Percentiles rank a stretch among this genome's conserved stretches.
phyloP scores from a whole-genome alignment of 2,329 filamentous ascomycete species.

The Escovopsis sp. region DNA sequence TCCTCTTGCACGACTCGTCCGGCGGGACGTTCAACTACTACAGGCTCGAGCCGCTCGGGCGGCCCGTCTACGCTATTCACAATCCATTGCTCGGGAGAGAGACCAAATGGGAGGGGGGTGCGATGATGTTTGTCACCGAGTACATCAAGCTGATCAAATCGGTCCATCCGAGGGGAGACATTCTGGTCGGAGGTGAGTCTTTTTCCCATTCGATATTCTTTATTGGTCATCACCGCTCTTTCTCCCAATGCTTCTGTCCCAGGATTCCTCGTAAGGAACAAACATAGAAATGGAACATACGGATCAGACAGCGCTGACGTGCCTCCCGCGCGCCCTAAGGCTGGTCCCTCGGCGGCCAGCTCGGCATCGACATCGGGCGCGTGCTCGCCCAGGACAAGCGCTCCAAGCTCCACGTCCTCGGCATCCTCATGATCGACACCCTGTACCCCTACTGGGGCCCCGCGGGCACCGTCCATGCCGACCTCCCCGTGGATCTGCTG shows the following conservation, averaged over 20 bases:
- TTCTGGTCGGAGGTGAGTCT: slow-evolving; percentile 1
- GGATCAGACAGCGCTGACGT: too few species aligned
- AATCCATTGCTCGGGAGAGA: neutral
- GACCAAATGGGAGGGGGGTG: neutral
- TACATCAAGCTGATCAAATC: slow-evolving; percentile 1
- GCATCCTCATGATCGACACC: slow-evolving; percentile 1
- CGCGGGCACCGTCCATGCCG: neutral
- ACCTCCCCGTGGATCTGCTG: neutral
- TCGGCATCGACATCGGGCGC: neutral
- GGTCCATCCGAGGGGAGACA: neutral
- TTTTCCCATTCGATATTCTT: neutral
- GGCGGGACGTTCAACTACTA: neutral
- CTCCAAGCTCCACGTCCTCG: neutral
- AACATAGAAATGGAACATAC: too few species aligned
- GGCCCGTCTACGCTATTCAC: neutral
- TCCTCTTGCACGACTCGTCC: slow-evolving; percentile 1
- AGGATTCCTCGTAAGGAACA: neutral
- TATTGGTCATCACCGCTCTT: too few species aligned
- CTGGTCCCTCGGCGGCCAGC: neutral
- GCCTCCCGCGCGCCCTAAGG: neutral
- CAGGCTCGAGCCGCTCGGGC: neutral
- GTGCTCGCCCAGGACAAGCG: neutral
- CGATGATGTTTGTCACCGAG: neutral
- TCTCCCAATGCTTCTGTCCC: neutral
- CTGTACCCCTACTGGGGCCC: slow-evolving; percentile 1